phyloP scores from a whole-genome alignment of 768 basidiomycete genomes.

The Erythrobasidium yunnanense region DNA sequence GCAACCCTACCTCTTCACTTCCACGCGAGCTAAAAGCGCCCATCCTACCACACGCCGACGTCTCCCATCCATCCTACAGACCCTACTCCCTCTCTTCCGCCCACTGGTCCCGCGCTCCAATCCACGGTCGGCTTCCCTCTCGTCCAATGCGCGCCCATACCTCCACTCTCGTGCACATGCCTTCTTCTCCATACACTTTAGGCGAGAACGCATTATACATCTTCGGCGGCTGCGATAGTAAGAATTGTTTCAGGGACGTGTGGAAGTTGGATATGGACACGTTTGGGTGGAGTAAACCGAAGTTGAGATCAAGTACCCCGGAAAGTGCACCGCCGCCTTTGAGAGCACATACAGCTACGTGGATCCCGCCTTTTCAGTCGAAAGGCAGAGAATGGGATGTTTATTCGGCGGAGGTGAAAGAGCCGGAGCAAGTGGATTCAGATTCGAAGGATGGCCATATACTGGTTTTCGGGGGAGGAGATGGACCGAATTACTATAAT shows the following conservation, averaged over 20 bases:
- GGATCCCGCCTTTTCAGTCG: conserved; percentile 22
- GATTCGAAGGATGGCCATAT: conserved; percentile 10
- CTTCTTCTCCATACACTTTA: too few species aligned
- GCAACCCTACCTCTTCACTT: too few species aligned
- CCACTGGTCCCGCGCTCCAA: conserved; percentile 5
- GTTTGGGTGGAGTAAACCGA: conserved; percentile 19
- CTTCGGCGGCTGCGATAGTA: conserved; percentile 28
- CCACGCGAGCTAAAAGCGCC: too few species aligned
- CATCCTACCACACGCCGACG: background rate
- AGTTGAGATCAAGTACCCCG: too few species aligned
- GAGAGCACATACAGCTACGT: conserved; percentile 18
- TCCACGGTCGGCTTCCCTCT: background rate
- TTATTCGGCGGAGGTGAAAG: too few species aligned
- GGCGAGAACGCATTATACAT: background rate
- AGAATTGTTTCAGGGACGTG: conserved; percentile 25
- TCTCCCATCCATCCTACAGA: background rate
- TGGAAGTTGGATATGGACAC: conserved; percentile 25
- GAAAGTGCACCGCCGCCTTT: conserved; percentile 7
- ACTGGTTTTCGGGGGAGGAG: conserved; percentile 14
- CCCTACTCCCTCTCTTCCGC: background rate
- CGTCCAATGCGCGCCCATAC: conserved; percentile 23
- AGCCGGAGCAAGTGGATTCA: too few species aligned
- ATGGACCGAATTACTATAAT: conserved; percentile 26
- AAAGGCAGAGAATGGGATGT: background rate
- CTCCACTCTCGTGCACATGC: background rate